Conservation (phyloP, 208 protist genomes). For the Plasmodiophora brassicae region DNA sequence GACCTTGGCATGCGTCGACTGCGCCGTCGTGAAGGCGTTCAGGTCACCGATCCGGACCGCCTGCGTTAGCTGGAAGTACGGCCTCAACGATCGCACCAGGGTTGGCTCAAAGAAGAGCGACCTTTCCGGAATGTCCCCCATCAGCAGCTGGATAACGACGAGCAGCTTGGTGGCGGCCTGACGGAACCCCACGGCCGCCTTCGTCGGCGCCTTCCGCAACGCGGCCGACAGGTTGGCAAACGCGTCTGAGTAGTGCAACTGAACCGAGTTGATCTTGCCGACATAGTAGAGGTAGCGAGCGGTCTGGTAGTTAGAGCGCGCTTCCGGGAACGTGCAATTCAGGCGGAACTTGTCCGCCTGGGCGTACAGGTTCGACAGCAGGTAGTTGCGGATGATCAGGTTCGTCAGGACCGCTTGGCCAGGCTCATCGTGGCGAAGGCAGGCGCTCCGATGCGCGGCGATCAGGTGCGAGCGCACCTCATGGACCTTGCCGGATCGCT, state of each 20-base stretch:
- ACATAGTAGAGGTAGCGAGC: constrained; percentile 38
- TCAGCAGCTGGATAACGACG: constrained; percentile 35
- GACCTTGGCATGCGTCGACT: not conserved
- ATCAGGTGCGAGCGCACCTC: constrained; percentile 21
- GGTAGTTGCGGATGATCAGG: constrained; percentile 38
- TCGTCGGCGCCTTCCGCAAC: not conserved
- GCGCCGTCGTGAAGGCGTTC: not conserved
- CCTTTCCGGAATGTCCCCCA: constrained; percentile 39
- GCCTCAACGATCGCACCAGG: not conserved
- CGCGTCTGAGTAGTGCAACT: constrained; percentile 39
- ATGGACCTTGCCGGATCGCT: not conserved
- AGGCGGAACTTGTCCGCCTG: constrained; percentile 38
- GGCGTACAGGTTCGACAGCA: constrained; percentile 34
- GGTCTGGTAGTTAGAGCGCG: constrained; percentile 28
- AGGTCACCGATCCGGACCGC: constrained; percentile 43
- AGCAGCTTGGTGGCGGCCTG: constrained; percentile 39
- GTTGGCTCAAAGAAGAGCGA: constrained; percentile 35
- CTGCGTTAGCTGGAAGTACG: constrained; percentile 43
- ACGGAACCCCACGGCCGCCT: constrained; percentile 33
- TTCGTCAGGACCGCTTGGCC: constrained; percentile 38
- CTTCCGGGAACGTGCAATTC: not conserved
- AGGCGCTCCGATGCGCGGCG: constrained; percentile 29
- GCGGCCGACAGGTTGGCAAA: constrained; percentile 24
- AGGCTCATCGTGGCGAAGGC: constrained; percentile 33
- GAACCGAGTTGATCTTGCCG: constrained; percentile 42